Conservation (phyloP, 2,329 filamentous ascomycete species). For the Fusarium papillatum region DNA sequence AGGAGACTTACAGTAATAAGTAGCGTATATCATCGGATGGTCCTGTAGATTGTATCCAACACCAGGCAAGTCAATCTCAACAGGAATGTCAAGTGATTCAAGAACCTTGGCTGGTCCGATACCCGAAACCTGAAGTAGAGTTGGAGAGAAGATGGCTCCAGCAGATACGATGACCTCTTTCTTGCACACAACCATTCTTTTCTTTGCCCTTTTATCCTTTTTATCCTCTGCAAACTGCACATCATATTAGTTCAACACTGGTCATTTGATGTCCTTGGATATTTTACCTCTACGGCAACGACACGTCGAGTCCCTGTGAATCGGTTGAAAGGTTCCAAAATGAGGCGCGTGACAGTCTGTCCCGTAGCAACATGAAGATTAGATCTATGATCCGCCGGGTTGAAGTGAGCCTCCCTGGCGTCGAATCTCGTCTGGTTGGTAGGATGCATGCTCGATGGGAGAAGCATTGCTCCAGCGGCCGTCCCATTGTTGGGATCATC, state of each 20-base stretch:
- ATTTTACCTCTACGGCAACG: conserved; percentile 21
- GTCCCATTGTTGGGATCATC: conserved; percentile 22
- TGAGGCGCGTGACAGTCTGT: conserved; percentile 15
- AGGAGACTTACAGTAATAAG: conserved; percentile 13
- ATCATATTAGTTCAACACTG: neutral
- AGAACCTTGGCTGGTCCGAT: conserved; percentile 18
- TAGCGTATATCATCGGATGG: conserved; percentile 22
- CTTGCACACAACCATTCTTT: neutral
- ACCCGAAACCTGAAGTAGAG: conserved; percentile 24
- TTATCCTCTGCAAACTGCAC: conserved; percentile 6
- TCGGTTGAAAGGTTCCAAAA: conserved; percentile 1
- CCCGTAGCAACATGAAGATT: conserved; percentile 20
- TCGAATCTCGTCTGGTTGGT: conserved; percentile 18
- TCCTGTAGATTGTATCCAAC: conserved; percentile 29
- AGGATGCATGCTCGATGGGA: conserved; percentile 31
- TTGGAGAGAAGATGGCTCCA: conserved; percentile 23
- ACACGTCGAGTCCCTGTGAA: conserved; percentile 9
- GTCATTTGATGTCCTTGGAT: too few species aligned
- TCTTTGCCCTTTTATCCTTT: neutral
- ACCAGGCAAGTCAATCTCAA: conserved; percentile 19
- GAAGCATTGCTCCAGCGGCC: conserved; percentile 17
- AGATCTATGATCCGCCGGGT: neutral
- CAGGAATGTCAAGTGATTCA: neutral
- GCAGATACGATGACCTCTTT: conserved; percentile 27
- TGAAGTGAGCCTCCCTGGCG: conserved; percentile 27